These are phyloP conservation scores for Melanogaster broomeanus DNA, from an alignment of 768 basidiomycete species.

Conservation along the genomic window DNA sequence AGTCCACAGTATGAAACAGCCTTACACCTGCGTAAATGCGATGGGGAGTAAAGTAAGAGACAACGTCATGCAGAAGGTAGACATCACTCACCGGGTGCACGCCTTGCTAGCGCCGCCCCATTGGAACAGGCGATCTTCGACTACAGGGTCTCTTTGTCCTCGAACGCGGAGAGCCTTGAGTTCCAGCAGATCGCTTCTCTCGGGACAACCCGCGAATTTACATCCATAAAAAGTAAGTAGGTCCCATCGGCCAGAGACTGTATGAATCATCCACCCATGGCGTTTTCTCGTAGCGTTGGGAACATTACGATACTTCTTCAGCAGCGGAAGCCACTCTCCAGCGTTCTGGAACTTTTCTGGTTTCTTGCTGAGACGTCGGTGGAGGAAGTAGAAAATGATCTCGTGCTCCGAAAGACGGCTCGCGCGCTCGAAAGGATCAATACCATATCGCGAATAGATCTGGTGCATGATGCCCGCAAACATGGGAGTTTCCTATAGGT, in stretches of 20 bases:
- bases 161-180: constrained; percentile 17
- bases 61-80: background rate
- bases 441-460: constrained; percentile 28
- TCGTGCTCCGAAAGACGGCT: constrained; percentile 8
- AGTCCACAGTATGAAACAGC: constrained; percentile 24
- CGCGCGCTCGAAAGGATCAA: constrained; percentile 24
- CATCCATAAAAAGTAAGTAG: constrained; percentile 25
- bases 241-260: constrained; percentile 27
- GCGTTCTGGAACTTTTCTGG: constrained; percentile 8
- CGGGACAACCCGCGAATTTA: constrained; percentile 18
- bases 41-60: background rate
- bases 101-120: constrained; percentile 25
- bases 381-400: constrained; percentile 31
- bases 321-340: constrained; percentile 18
- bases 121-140: constrained; percentile 24
- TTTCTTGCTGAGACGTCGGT: constrained; percentile 22
- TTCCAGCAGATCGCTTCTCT: constrained; percentile 17
- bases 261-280: constrained; percentile 21
- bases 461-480: constrained; percentile 22
- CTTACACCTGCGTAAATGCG: constrained; percentile 8
- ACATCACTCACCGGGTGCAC: constrained; percentile 18
- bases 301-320: constrained; percentile 18
- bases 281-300: constrained; percentile 15
- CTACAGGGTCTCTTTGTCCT: constrained; percentile 22
- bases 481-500: constrained; percentile 15